Base-by-base conservation (phyloP, 2,329 filamentous ascomycete species). In the Fusarium miscanthi region DNA sequence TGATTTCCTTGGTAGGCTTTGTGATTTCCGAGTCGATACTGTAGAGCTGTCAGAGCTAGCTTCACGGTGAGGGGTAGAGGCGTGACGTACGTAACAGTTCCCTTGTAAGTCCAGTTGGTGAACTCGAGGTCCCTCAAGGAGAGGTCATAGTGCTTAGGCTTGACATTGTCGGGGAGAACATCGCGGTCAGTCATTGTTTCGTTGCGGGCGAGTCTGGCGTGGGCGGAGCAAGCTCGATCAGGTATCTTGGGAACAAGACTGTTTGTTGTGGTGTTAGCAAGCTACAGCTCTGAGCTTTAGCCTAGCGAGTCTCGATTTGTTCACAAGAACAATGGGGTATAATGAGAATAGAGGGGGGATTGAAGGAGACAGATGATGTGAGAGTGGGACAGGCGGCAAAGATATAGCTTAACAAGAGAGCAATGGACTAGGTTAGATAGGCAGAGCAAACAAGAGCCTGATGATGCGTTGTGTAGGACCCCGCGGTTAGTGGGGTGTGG, bases 41-140 rank as follows among this genome's bases (percentile, higher is more conserved):
- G 72, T 49, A 41, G 37, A 70, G 60, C 53, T 59, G 70, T 74
- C 23, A 72, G 66, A 31, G 31, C 38, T 59, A 51, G 59, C 40
- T 62, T 54, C 61, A 51, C 35, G 31, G 33, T 69, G 60, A 69
- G 68, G 54, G 54, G 53, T 58, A 62, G 49, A 41, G 38, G 46
- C 43, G 41, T 57, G 41, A 79, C 85, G 70, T 82, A 88, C 87
- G 81, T 83, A 69, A 98, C 93, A 25, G 87, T 90, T 74, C 96
- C 96, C 84, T 95, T 90, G 85, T 95, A 99, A 67, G 88, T 90
- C 91, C 89, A 91, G 59, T 83, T 82, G 66, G 84, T 83, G 75
- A 95, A 97, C 66, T 97, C 91, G 72, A 99, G 85, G 76, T 96
- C 92, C 79, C 87, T 90, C 76, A 99, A 88, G 62, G 92, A 94